Conservation (phyloP, 2,329 filamentous ascomycete species). For the Trichoderma simmonsii region DNA sequence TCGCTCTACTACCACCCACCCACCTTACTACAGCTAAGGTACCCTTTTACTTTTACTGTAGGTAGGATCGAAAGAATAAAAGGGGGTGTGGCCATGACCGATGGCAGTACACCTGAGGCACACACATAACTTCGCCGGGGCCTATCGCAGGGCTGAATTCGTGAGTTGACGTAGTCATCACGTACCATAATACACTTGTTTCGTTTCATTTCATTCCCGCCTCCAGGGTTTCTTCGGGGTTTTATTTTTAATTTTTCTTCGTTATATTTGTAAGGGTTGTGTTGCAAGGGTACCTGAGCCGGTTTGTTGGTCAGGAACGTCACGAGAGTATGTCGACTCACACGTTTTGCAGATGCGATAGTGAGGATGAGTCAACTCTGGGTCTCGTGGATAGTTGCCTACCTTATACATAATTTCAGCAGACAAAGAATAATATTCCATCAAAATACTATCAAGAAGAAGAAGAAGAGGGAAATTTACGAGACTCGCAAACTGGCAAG, state of each 20-base stretch:
- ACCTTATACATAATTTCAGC: neutral
- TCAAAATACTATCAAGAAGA: neutral
- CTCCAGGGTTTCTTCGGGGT: neutral
- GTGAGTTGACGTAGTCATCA: neutral
- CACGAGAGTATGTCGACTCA: neutral
- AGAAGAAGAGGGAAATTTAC: neutral
- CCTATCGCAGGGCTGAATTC: neutral
- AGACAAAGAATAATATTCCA: neutral
- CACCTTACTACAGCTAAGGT: neutral
- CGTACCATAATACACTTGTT: neutral
- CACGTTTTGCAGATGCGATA: neutral
- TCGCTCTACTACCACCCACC: neutral
- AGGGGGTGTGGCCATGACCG: neutral
- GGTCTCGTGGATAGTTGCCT: neutral
- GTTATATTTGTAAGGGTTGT: neutral
- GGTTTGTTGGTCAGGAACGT: neutral
- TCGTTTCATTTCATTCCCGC: neutral
- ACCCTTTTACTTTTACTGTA: neutral
- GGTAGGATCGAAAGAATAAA: neutral
- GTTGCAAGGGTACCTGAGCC: neutral
- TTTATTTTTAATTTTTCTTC: neutral
- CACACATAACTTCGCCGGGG: neutral
- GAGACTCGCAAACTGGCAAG: neutral
- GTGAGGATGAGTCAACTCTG: neutral
- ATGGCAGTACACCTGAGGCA: neutral